These are phyloP conservation scores for Candida tibetensis DNA, from an alignment of 805 yeast species.

Conservation along the genomic window DNA sequence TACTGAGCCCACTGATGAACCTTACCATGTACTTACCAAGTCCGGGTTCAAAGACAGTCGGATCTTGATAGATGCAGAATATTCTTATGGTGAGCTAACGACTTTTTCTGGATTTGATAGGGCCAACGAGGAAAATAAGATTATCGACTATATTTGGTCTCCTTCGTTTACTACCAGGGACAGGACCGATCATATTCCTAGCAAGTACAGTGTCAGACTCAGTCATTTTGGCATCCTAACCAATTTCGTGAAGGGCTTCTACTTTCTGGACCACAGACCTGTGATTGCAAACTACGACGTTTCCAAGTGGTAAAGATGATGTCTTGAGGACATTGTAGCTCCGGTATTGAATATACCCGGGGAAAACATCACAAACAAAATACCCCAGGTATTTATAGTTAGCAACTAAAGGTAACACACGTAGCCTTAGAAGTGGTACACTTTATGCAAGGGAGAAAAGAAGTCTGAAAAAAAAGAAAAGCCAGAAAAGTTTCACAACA, in stretches of 20 bases:
- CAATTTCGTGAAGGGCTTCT: conserved; percentile 28
- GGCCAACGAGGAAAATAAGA: conserved; percentile 21
- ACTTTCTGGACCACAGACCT: conserved; percentile 44
- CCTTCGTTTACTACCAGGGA: conserved; percentile 14
- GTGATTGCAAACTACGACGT: conserved; percentile 25
- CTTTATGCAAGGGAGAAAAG: too few relatives aligned
- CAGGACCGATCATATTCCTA: neutral
- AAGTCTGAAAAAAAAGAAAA: too few relatives aligned
- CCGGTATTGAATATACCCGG: too few relatives aligned
- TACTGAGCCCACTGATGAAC: conserved; percentile 41
- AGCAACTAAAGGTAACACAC: too few relatives aligned
- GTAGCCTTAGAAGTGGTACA: too few relatives aligned
- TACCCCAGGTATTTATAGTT: too few relatives aligned
- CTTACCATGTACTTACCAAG: conserved; percentile 35
- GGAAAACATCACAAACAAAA: too few relatives aligned
- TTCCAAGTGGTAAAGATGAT: neutral
- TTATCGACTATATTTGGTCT: conserved; percentile 48
- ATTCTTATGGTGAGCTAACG: conserved; percentile 39
- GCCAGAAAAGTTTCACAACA: too few relatives aligned
- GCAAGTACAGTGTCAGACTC: conserved; percentile 26
- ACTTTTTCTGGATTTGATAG: conserved; percentile 52
- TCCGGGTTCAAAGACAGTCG: conserved; percentile 41
- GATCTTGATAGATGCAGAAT: conserved; percentile 20
- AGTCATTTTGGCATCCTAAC: conserved; percentile 39
- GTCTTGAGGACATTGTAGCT: neutral